Evolutionary conservation across 768 basidiomycete species (phyloP).

Genomic region (Agrocybe praecox): DNA sequence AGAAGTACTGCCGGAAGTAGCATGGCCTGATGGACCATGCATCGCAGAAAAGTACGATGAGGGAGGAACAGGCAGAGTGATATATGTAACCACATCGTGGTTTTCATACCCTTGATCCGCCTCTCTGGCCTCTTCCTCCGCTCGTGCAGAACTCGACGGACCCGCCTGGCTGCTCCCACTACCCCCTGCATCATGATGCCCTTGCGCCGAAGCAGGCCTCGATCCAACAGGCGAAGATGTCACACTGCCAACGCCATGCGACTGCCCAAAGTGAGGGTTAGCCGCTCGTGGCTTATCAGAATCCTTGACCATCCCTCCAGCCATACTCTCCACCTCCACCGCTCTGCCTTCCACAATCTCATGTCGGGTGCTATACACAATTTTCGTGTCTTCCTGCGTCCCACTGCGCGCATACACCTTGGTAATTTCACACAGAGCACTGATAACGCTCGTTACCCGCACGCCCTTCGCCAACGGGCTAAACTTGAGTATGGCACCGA

Average conservation of each 20-base stretch:
- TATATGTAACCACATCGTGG: slow-evolving; percentile 54
- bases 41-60: slow-evolving; percentile 1
- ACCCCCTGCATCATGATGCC: not conserved
- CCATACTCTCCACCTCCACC: slow-evolving; percentile 29
- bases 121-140: slow-evolving; percentile 13
- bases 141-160: not conserved
- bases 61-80: slow-evolving; percentile 22
- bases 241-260: not conserved
- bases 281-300: not conserved
- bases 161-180: not conserved
- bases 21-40: not conserved
- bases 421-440: slow-evolving; percentile 73
- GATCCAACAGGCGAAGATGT: not conserved
- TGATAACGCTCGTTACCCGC: slow-evolving; percentile 63
- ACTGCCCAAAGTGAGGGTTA: too few species aligned
- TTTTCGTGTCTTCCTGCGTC: slow-evolving; percentile 60
- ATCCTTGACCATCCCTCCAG: slow-evolving; percentile 3
- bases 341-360: slow-evolving; percentile 66
- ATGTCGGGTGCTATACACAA: slow-evolving; percentile 66
- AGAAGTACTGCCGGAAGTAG: slow-evolving; percentile 1
- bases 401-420: slow-evolving; percentile 60
- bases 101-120: slow-evolving; percentile 16
- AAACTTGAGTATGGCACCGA: slow-evolving; percentile 85
- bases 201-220: not conserved
- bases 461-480: slow-evolving; percentile 87